Evolutionary conservation across 257 asterid genomes (phyloP).

Genomic region (Nicotiana sylvestris): DNA sequence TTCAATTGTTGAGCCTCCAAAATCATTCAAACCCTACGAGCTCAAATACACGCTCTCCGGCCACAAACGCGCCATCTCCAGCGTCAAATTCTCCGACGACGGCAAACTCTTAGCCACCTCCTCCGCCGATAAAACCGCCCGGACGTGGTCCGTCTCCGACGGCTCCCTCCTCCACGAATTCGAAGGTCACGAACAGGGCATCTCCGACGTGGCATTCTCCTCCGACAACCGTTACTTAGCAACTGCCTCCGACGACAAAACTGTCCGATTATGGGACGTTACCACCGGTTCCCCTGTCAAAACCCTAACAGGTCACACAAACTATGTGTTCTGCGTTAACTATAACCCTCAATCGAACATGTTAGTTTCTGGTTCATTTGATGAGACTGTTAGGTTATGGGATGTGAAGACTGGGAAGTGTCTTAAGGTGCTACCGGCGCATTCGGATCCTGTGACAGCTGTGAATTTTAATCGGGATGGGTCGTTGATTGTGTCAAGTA

Average conservation of each 20-base stretch:
- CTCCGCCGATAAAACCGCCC: constrained; percentile 88
- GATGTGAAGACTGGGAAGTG: constrained; percentile 91
- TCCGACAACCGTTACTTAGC: constrained; percentile 74
- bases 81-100: constrained; percentile 80
- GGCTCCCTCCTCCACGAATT: constrained; percentile 48
- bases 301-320: constrained; percentile 82
- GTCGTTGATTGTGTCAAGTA: constrained; percentile 68
- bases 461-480: constrained; percentile 84
- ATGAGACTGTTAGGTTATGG: constrained; percentile 91
- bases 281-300: constrained; percentile 67
- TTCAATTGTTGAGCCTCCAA: constrained; percentile 39
- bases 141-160: constrained; percentile 55
- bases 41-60: constrained; percentile 65
- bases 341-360: constrained; percentile 82
- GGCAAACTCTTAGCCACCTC: constrained; percentile 69
- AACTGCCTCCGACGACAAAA: constrained; percentile 90
- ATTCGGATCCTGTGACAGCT: constrained; percentile 89
- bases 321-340: constrained; percentile 78
- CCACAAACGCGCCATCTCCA: constrained; percentile 72
- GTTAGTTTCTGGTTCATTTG: constrained; percentile 84
- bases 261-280: constrained; percentile 83
- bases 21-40: constrained; percentile 63
- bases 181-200: constrained; percentile 74
- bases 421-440: constrained; percentile 89
- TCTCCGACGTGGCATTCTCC: constrained; percentile 87